Percentiles rank a stretch among this genome's conserved stretches.
These are phyloP conservation scores for Akanthomyces lecanii DNA, from an alignment of 2,329 filamentous ascomycete genomes.

Conservation along the genomic window DNA sequence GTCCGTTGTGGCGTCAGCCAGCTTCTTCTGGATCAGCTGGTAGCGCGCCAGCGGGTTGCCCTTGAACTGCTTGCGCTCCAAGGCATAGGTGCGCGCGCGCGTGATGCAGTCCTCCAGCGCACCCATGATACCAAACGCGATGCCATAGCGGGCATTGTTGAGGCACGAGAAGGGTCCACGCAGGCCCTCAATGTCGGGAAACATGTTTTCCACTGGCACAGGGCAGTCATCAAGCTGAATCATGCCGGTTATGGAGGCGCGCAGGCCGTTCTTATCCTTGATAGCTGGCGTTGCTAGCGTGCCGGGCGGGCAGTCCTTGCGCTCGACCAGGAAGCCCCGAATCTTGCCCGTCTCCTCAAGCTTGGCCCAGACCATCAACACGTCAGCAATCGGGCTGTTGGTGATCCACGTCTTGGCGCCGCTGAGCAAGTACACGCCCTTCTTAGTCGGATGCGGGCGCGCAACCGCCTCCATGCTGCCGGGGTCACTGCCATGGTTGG, in stretches of 20 bases:
- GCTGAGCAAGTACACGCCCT: conserved; percentile 73
- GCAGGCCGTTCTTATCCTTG: conserved; percentile 91
- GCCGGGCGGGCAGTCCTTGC: conserved; percentile 77
- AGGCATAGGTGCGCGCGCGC: conserved; percentile 76
- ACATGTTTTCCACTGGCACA: conserved; percentile 88
- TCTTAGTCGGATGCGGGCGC: conserved; percentile 78
- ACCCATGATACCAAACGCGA: conserved; percentile 89
- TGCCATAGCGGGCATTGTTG: conserved; percentile 90
- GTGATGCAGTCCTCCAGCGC: conserved; percentile 88
- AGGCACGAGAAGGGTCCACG: conserved; percentile 88
- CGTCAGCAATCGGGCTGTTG: conserved; percentile 83
- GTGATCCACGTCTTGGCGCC: conserved; percentile 95
- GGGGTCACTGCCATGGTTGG: conserved; percentile 88
- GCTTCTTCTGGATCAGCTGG: conserved; percentile 96
- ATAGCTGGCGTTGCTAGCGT: conserved; percentile 88
- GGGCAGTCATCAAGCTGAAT: conserved; percentile 91
- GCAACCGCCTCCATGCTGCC: conserved; percentile 86
- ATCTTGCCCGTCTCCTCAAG: conserved; percentile 90
- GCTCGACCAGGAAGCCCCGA: conserved; percentile 84
- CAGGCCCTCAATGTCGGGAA: conserved; percentile 82
- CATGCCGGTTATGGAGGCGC: conserved; percentile 95
- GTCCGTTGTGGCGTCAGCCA: conserved; percentile 88
- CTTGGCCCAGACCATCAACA: conserved; percentile 90
- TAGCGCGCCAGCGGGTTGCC: conserved; percentile 92
- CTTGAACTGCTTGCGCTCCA: conserved; percentile 95